Conservation (phyloP, 2,329 filamentous ascomycete species). For the Stagonosporopsis rhizophila region DNA sequence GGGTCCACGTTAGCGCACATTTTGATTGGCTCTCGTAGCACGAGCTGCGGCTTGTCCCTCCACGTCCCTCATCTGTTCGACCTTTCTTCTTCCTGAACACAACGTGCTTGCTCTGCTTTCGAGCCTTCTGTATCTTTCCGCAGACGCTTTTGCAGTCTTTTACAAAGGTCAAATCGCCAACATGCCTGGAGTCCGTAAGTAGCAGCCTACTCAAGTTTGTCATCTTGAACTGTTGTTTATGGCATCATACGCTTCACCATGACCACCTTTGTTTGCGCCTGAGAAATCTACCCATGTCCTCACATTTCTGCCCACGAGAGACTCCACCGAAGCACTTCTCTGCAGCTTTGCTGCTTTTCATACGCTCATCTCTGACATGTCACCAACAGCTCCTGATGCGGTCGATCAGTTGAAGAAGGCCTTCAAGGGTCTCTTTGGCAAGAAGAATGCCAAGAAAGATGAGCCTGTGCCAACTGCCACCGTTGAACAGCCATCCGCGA, state of each 20-base stretch:
- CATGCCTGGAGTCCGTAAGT: conserved; percentile 53
- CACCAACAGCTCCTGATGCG: conserved; percentile 44
- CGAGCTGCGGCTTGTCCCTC: too few relatives aligned
- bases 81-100: background rate
- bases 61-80: conserved; percentile 11
- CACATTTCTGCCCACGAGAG: background rate
- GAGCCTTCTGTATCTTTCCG: background rate
- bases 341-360: background rate
- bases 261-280: background rate
- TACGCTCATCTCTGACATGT: background rate
- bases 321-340: background rate
- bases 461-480: conserved; percentile 37
- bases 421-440: conserved; percentile 47
- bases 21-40: conserved; percentile 8
- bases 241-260: background rate
- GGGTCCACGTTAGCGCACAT: background rate
- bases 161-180: conserved; percentile 14
- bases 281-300: background rate
- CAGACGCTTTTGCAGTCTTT: background rate
- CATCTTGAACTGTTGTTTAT: conserved; percentile 4
- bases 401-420: conserved; percentile 47
- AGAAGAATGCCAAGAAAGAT: conserved; percentile 45
- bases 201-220: background rate
- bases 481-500: conserved; percentile 32
- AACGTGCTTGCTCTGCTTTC: background rate